These are phyloP conservation scores for Metschnikowia reukaufii DNA, from an alignment of 805 yeast genomes.

Conservation along the genomic window DNA sequence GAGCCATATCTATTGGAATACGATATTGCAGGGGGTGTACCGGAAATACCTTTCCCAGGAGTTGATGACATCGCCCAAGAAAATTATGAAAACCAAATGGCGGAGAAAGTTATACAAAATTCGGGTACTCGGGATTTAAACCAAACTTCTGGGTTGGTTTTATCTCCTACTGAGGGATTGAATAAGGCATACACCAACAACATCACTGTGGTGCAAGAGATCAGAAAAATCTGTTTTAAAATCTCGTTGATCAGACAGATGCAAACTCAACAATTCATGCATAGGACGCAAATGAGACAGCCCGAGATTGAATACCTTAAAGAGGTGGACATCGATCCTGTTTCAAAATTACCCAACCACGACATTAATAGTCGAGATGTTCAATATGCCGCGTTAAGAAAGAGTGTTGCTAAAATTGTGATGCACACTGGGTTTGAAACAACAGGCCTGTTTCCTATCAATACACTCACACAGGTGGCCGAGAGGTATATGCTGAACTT, in stretches of 20 bases:
- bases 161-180: constrained; percentile 53
- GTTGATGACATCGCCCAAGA: constrained; percentile 44
- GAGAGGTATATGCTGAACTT: constrained; percentile 76
- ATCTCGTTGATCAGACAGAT: constrained; percentile 84
- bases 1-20: constrained; percentile 76
- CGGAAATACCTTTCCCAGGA: constrained; percentile 59
- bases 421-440: constrained; percentile 94
- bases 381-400: constrained; percentile 63
- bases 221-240: constrained; percentile 83
- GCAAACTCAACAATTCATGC: constrained; percentile 79
- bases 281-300: constrained; percentile 68
- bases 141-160: constrained; percentile 29
- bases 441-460: constrained; percentile 73
- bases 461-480: constrained; percentile 78
- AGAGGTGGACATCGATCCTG: constrained; percentile 78
- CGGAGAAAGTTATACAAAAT: constrained; percentile 33
- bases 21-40: constrained; percentile 78
- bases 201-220: constrained; percentile 79
- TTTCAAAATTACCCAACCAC: constrained; percentile 70
- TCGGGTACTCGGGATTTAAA: constrained; percentile 26
- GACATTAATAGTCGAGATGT: constrained; percentile 60
- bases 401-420: constrained; percentile 71
- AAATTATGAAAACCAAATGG: constrained; percentile 35
- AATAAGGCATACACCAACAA: constrained; percentile 61
- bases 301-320: constrained; percentile 63